These are phyloP conservation scores for Astraeus odoratus DNA, from an alignment of 768 basidiomycete genomes.

Conservation along the genomic window DNA sequence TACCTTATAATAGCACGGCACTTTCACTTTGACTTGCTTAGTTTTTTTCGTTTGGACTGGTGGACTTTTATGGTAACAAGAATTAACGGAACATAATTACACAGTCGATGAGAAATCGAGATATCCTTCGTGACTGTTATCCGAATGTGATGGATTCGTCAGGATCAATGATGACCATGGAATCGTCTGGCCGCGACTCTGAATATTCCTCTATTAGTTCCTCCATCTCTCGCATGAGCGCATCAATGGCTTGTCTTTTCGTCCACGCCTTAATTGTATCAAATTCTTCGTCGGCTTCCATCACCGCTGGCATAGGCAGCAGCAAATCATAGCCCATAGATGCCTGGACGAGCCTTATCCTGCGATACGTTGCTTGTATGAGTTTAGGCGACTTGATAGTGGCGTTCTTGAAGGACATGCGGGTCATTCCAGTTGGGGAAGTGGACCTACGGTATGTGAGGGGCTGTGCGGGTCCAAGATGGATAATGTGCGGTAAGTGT, in stretches of 20 bases:
- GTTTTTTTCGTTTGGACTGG: too few species aligned
- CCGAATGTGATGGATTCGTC: slow-evolving; percentile 4
- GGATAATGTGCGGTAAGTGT: slow-evolving; percentile 46
- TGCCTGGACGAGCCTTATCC: slow-evolving; percentile 56
- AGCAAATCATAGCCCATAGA: slow-evolving; percentile 57
- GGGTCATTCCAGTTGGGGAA: slow-evolving; percentile 1
- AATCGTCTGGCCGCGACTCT: slow-evolving; percentile 19
- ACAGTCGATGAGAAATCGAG: too few species aligned
- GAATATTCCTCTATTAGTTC: slow-evolving; percentile 57
- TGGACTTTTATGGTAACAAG: too few species aligned
- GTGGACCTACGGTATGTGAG: slow-evolving; percentile 9
- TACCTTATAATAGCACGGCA: neutral
- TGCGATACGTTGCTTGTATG: slow-evolving; percentile 49
- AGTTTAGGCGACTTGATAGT: slow-evolving; percentile 47
- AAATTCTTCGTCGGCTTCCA: slow-evolving; percentile 5
- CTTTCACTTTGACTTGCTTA: too few species aligned
- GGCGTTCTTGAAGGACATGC: slow-evolving; percentile 26
- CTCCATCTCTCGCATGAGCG: slow-evolving; percentile 47
- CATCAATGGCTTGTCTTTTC: slow-evolving; percentile 42
- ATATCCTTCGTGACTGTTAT: neutral
- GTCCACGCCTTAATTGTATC: slow-evolving; percentile 40
- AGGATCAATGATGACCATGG: slow-evolving; percentile 6
- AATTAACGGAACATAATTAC: too few species aligned
- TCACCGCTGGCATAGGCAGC: slow-evolving; percentile 38
- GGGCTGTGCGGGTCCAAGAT: slow-evolving; percentile 48